Evolutionary conservation across 805 yeast genomes (phyloP).

Genomic region (Spathaspora arborariae): DNA sequence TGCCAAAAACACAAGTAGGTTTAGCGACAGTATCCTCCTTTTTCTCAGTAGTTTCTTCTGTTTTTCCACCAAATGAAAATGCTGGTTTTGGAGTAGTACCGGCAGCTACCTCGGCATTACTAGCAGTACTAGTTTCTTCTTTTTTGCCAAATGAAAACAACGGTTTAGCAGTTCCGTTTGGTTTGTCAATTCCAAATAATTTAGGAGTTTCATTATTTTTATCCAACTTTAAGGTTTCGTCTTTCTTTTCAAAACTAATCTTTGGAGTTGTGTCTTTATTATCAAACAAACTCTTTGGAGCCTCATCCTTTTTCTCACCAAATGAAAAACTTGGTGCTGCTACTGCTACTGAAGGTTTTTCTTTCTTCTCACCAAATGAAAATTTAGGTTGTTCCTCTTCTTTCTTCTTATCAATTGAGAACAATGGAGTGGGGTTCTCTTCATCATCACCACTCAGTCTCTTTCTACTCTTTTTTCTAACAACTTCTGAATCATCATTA

Average conservation of each 20-base stretch:
- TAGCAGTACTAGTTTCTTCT: background rate
- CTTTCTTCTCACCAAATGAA: slow-evolving; percentile 1
- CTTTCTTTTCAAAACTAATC: slow-evolving; percentile 3
- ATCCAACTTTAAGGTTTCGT: background rate
- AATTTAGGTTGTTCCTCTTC: background rate
- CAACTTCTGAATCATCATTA: background rate
- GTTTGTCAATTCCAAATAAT: background rate
- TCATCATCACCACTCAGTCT: background rate
- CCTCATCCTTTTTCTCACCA: background rate
- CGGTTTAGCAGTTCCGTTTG: background rate
- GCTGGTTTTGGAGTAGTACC: background rate
- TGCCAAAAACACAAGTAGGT: slow-evolving; percentile 8
- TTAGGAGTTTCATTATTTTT: background rate
- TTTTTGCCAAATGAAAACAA: slow-evolving; percentile 4
- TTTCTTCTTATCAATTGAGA: background rate
- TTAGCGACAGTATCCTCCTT: background rate
- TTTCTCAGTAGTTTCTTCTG: slow-evolving; percentile 6
- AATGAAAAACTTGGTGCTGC: slow-evolving; percentile 1
- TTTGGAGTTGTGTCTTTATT: slow-evolving; percentile 4
- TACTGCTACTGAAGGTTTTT: background rate
- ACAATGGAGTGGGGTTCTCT: background rate
- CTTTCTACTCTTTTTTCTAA: background rate
- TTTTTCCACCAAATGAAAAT: slow-evolving; percentile 2
- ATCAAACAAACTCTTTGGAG: background rate
- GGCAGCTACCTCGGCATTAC: background rate